A percentile compares a stretch with the other conserved stretches of the same genome.
These are phyloP conservation scores for Sugiyamaella mastotermitis DNA, from an alignment of 805 yeast genomes.

Conservation along the genomic window DNA sequence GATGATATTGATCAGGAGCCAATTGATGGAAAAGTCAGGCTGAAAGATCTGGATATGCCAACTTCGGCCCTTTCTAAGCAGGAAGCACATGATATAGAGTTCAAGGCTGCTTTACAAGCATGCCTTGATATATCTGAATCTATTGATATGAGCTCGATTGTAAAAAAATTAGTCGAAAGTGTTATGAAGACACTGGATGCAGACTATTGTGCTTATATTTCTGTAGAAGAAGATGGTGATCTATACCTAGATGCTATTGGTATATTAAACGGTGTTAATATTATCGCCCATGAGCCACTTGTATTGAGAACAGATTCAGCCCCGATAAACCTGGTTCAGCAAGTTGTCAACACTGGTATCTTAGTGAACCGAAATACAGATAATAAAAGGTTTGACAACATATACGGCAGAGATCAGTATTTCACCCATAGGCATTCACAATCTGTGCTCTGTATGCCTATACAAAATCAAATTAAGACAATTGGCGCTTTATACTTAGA, in stretches of 20 bases:
- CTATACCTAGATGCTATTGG: conserved; percentile 30
- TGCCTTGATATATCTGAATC: conserved; percentile 47
- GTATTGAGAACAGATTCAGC: conserved; percentile 37
- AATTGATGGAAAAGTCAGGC: conserved; percentile 3
- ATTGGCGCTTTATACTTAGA: conserved; percentile 46
- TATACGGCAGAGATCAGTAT: conserved; percentile 37
- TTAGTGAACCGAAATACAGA: conserved; percentile 35
- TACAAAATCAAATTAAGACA: conserved; percentile 36
- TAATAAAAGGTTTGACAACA: conserved; percentile 29
- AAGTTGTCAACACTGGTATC: conserved; percentile 35
- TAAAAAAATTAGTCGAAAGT: conserved; percentile 35
- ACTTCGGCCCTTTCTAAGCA: not conserved
- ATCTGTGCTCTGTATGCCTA: conserved; percentile 41
- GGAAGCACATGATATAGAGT: conserved; percentile 16
- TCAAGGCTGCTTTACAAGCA: conserved; percentile 37
- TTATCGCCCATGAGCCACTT: conserved; percentile 34
- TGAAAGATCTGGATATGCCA: conserved; percentile 1
- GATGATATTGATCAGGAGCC: conserved; percentile 2
- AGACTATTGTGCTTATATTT: conserved; percentile 31
- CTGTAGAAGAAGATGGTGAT: conserved; percentile 28
- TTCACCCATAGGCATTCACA: conserved; percentile 32
- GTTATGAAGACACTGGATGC: conserved; percentile 36
- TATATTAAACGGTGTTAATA: conserved; percentile 22
- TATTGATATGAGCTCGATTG: conserved; percentile 34
- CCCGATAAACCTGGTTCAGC: conserved; percentile 37